Evolutionary conservation across 2,329 filamentous ascomycete genomes (phyloP).

Genomic region (Fusarium subtropicale): DNA sequence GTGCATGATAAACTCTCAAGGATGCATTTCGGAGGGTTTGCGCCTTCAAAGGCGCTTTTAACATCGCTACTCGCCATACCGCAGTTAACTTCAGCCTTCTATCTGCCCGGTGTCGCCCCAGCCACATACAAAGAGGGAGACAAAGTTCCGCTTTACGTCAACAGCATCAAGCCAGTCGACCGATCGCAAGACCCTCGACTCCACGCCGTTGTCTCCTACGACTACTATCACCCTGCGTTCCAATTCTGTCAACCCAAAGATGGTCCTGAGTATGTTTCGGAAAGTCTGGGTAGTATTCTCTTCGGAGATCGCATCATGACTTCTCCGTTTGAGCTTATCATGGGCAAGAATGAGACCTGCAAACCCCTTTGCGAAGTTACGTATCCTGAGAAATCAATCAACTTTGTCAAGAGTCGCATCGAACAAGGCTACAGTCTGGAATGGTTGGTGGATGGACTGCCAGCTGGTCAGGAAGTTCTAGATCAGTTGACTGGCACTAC

Average conservation of each 20-base stretch:
- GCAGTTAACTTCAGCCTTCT: constrained; percentile 78
- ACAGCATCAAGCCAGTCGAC: constrained; percentile 88
- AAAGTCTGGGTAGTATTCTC: constrained; percentile 89
- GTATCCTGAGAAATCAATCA: constrained; percentile 72
- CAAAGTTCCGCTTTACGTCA: constrained; percentile 88
- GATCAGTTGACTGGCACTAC: constrained; percentile 81
- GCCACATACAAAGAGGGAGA: constrained; percentile 88
- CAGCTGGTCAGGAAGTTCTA: constrained; percentile 84
- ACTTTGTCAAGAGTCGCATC: constrained; percentile 87
- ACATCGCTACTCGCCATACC: constrained; percentile 63
- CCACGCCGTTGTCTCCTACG: constrained; percentile 93
- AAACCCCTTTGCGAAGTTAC: constrained; percentile 78
- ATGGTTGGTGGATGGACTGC: constrained; percentile 94
- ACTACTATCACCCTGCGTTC: constrained; percentile 92
- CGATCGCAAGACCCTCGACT: constrained; percentile 81
- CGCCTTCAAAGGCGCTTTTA: constrained; percentile 62
- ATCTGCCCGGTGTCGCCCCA: constrained; percentile 94
- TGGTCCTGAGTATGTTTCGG: constrained; percentile 82
- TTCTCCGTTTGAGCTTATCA: constrained; percentile 90
- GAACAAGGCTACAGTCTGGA: constrained; percentile 90
- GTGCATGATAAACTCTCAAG: constrained; percentile 48
- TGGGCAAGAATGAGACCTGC: constrained; percentile 89
- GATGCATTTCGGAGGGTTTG: constrained; percentile 61
- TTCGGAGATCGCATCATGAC: constrained; percentile 98
- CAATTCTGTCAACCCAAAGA: constrained; percentile 86